Evolutionary conservation across 306 rosid species (phyloP).

Genomic region (Phaseolus lunatus): DNA sequence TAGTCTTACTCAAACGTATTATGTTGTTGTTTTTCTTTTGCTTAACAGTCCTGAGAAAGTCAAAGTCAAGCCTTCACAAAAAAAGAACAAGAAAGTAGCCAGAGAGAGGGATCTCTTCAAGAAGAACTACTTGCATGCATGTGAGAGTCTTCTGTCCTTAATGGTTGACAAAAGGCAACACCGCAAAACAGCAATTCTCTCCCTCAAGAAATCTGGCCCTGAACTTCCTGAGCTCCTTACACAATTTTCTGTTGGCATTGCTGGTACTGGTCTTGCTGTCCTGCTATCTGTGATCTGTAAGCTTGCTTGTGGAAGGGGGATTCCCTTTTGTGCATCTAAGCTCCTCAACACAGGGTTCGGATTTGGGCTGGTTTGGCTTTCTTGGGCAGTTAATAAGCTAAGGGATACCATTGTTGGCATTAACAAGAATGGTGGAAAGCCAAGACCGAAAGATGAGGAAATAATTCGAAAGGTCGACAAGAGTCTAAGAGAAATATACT

Average conservation of each 20-base stretch:
- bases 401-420: slow-evolving; percentile 63
- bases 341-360: slow-evolving; percentile 72
- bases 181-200: slow-evolving; percentile 62
- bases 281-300: slow-evolving; percentile 71
- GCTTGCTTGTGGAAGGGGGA: slow-evolving; percentile 72
- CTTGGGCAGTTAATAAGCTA: slow-evolving; percentile 75
- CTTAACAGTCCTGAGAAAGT: slow-evolving; percentile 74
- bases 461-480: slow-evolving; percentile 65
- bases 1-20: slow-evolving; percentile 27
- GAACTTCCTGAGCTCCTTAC: slow-evolving; percentile 85
- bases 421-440: slow-evolving; percentile 69
- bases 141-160: slow-evolving; percentile 83
- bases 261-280: slow-evolving; percentile 89
- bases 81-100: slow-evolving; percentile 65
- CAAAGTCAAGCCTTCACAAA: slow-evolving; percentile 64
- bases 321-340: slow-evolving; percentile 66
- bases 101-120: slow-evolving; percentile 77
- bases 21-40: slow-evolving; percentile 32
- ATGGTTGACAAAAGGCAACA: slow-evolving; percentile 60
- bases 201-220: slow-evolving; percentile 80
- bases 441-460: slow-evolving; percentile 67
- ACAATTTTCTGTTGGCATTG: slow-evolving; percentile 77
- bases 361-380: slow-evolving; percentile 87
- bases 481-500: slow-evolving; percentile 69
- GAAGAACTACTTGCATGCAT: slow-evolving; percentile 85